phyloP scores from a whole-genome alignment of 306 rosid species.

The Dalbergia cultrata region DNA sequence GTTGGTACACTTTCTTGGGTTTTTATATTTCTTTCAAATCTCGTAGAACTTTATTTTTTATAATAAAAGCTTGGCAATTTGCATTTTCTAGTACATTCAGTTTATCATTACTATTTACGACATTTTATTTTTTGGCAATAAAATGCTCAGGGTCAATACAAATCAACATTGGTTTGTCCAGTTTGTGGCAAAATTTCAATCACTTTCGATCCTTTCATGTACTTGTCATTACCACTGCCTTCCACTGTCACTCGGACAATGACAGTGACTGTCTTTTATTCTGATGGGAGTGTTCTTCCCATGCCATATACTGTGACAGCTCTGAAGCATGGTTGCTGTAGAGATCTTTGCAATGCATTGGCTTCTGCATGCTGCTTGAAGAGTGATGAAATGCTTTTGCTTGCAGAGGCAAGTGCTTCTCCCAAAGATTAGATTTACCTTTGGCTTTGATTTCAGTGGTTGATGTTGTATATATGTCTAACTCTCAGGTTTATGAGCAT shows the following conservation, averaged over 20 bases:
- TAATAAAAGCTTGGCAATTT: constrained; percentile 34
- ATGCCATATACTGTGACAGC: constrained; percentile 84
- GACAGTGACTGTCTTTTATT: constrained; percentile 84
- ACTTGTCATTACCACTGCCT: constrained; percentile 94
- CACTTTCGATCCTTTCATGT: constrained; percentile 99
- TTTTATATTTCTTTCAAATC: constrained; percentile 16
- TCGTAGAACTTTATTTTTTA: constrained; percentile 14
- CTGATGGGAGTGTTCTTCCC: constrained; percentile 91
- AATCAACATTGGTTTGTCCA: constrained; percentile 98
- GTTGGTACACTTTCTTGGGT: constrained; percentile 16
- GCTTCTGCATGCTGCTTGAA: constrained; percentile 84
- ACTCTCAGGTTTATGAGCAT: constrained; percentile 78
- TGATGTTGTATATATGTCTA: constrained; percentile 39
- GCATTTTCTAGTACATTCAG: constrained; percentile 28
- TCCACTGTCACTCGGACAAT: constrained; percentile 83
- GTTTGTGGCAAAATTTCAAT: constrained; percentile 88
- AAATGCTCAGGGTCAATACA: constrained; percentile 93
- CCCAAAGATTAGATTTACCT: constrained; percentile 26
- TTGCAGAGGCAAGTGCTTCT: constrained; percentile 79
- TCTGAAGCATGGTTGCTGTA: constrained; percentile 73
- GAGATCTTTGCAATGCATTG: constrained; percentile 81
- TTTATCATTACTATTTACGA: constrained; percentile 26
- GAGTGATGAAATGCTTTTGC: constrained; percentile 88
- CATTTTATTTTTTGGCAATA: constrained; percentile 35
- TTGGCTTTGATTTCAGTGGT: constrained; percentile 32